Base-by-base conservation (phyloP, 768 basidiomycete species). In the Agaricus subrufescens region DNA sequence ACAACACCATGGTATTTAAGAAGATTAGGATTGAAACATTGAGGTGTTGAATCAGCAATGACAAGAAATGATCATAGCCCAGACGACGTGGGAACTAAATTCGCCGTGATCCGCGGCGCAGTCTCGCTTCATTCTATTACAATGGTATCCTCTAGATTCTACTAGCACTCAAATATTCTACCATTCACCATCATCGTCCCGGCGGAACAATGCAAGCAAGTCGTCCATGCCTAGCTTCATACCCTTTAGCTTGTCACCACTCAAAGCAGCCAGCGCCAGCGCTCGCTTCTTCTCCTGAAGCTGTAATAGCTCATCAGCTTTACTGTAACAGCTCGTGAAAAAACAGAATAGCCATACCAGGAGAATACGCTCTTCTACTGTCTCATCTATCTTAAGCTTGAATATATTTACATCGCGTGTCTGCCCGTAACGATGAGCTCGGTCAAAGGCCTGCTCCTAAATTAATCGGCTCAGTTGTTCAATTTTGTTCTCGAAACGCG, bases 281-380 rank as follows among this genome's bases (percentile, higher is more conserved):
- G 83, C 85, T 4, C 94, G 83, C 74, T 98, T 98, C 69, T 85
- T 82, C n/a, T 91, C 85, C 68, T 98, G 96, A n/a, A 98, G 79
- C 82, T 91, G 60, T 30, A 29, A 52, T 43, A 48, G 26, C 30
- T 43, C 29, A 44, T 60, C 15, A 45, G 19, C 52, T 46, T 51
- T 14, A 56, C 37, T 46, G 15, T 39, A 25, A 25, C 27, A 4
- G 14, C 14, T 15, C 19, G 34, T 27, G 40, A 19, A 2, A 19
- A 49, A 27, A 30, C 11, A 42, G 9, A 52, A 43, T 12, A 42
- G 14, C 38, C 73, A 50, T 56, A 90, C 89, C 62, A 73, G 74
- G 34, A 95, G 73, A 59, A 96, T 93, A 46, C 94, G 85, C 64
- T 92, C 85, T 65, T 96, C 94, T 7, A 97, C 90, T 1, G 92